Base-by-base conservation (phyloP, 1,284 basidiomycete genomes). In the Cryptococcus maquisensis region DNA sequence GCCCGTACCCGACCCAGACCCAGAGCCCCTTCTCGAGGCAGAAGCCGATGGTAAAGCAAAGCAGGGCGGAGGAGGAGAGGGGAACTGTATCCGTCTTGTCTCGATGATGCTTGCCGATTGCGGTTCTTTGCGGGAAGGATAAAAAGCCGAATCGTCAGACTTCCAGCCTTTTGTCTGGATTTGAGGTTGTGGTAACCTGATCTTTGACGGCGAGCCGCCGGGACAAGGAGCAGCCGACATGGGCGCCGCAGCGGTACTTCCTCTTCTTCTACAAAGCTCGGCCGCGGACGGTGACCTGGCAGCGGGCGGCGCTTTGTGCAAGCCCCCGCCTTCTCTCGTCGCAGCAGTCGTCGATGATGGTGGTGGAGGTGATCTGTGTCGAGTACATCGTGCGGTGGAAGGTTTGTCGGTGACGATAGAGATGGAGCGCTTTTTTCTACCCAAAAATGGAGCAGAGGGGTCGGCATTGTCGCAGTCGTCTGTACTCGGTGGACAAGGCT, bases 311-410 rank as follows among this genome's bases (percentile, higher is more conserved):
- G 64, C 64, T 3, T 51, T 54, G 1, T 41, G 48, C 20, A 47
- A 18, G 24, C 28, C 28, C 7, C 28, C 28, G 28, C 28, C 28
- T 32, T 32, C 28, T 32, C 28, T 32, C 8, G 24, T 38, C 2
- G 32, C 26, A 24, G 26, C 39, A 10, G 36, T 10, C 23, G 43
- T 37, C 20, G 46, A 39, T 6, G 49, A 51, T 13, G 53, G 55
- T 28, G 67, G 67, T 3, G 67, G 67, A 4, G 67, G 67, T 15
- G 63, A 65, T 40, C 65, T 51, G 48, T 68, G 67, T 15, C 61
- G 51, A 9, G 60, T 55, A 44, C 64, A 59, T 40, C 54, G 37
- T 6, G 46, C 36, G 16, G 47, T 47, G 41, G 54, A 56, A 3
- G 54, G 57, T 45, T 59, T 59, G 38, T 57, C 55, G 47, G 55